These are phyloP conservation scores for Cladobotryum mycophilum DNA, from an alignment of 2,329 filamentous ascomycete genomes.

Conservation along the genomic window DNA sequence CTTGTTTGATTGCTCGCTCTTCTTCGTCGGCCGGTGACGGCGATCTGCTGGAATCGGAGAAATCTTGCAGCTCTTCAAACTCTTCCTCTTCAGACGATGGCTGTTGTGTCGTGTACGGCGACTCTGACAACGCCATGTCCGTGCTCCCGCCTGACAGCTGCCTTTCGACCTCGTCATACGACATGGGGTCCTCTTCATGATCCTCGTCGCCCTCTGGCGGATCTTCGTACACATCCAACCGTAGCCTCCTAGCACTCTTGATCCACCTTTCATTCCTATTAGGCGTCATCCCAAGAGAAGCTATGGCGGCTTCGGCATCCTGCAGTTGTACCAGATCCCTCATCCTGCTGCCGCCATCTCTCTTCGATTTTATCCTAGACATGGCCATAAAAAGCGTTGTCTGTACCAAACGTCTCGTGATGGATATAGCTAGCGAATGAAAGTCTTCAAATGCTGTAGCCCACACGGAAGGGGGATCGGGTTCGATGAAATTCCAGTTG, in stretches of 20 bases:
- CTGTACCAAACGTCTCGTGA: conserved; percentile 66
- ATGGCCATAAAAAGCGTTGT: conserved; percentile 64
- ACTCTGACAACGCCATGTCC: background rate
- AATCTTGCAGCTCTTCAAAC: conserved; percentile 14
- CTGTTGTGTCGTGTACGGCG: background rate
- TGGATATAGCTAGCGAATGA: conserved; percentile 56
- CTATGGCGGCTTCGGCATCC: conserved; percentile 45
- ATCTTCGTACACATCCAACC: conserved; percentile 41
- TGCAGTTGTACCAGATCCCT: conserved; percentile 31
- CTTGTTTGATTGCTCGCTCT: conserved; percentile 25
- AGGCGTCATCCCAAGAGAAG: conserved; percentile 38
- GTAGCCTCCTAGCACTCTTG: conserved; percentile 41
- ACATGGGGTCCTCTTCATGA: conserved; percentile 27
- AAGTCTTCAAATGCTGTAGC: conserved; percentile 73
- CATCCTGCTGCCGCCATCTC: conserved; percentile 21
- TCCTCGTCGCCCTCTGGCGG: conserved; percentile 18
- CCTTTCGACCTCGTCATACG: conserved; percentile 39
- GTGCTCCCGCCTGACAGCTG: conserved; percentile 23
- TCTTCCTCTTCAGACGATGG: conserved; percentile 13
- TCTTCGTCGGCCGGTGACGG: conserved; percentile 21
- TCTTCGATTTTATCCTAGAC: conserved; percentile 56
- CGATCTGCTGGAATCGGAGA: conserved; percentile 7
- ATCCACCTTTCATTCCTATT: conserved; percentile 41
- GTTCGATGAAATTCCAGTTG: conserved; percentile 61
- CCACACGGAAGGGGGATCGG: conserved; percentile 63